Evolutionary conservation across 257 asterid species (phyloP), one percentile per base, ranked within the genome.

Genomic region (Solanum lycopersicoides): DNA sequence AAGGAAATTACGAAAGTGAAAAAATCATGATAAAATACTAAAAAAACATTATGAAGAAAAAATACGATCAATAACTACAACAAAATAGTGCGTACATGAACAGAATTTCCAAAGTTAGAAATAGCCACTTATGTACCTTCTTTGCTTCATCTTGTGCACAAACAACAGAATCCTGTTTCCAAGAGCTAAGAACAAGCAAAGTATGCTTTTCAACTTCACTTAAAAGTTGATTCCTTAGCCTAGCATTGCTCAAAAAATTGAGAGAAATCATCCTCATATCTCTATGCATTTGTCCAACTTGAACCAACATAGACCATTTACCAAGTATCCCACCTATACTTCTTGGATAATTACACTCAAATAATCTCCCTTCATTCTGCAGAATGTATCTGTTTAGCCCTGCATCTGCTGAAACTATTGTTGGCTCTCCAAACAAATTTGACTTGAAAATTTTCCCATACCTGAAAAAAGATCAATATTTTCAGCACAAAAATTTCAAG

Each of bases 251-350:
- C 71, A 96, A 74, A 90, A 96, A 96, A 83, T 95, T 96, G 65
- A 96, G 93, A 32, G 98, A 96, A 28, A 96, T 96, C 53, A 82
- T 90, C 86, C 99, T 91, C 99, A 96, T 96, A 44, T 95, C 94
- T 89, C 98, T 91, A 88, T 96, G 99, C 99, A 96, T 94, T 72
- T 95, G 98, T 47, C 99, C 99, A 16, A 95, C 99, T 86, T 93
- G 87, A 77, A 95, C 99, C 10, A 96, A 86, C 99, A 96, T 96
- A 5, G 99, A 96, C 98, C 98, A 96, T 86, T 96, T 95, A 41
- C 99, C 99, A 18, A 96, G 97, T 65, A 96, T 96, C 42, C 98
- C 99, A 21, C 99, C 99, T 63, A 95, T 96, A 91, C 99, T 96
- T 39, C 95, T 92, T 0, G 99, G 99, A 41, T 96, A 96, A 86